These are phyloP conservation scores for Hirsutella thompsonii DNA, from an alignment of 2,329 filamentous ascomycete genomes.

Conservation along the genomic window DNA sequence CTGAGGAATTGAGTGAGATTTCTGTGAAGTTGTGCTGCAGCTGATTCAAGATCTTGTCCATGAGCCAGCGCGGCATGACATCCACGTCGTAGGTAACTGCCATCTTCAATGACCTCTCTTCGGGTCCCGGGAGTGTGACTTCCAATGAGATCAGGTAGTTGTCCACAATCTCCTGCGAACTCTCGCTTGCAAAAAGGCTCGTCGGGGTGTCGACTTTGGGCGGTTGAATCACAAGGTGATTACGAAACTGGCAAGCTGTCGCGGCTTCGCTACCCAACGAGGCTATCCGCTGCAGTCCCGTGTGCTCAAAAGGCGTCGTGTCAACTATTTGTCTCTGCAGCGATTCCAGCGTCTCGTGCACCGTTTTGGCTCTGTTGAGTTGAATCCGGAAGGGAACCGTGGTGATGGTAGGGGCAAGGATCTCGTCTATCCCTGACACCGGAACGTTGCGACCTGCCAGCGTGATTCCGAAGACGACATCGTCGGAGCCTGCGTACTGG, in stretches of 20 bases:
- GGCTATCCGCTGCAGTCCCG: conserved; percentile 11
- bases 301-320: conserved; percentile 9
- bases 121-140: neutral
- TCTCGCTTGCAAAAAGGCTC: conserved; percentile 1
- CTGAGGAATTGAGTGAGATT: neutral
- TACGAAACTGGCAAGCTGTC: conserved; percentile 13
- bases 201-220: neutral
- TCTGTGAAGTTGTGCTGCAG: conserved; percentile 1
- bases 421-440: conserved; percentile 8
- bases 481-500: conserved; percentile 27
- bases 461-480: conserved; percentile 29
- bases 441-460: conserved; percentile 23
- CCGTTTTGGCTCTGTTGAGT: conserved; percentile 12
- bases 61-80: neutral
- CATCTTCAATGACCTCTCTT: neutral
- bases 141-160: neutral
- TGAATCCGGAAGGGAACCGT: conserved; percentile 27
- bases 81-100: conserved; percentile 1
- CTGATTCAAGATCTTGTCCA: conserved; percentile 1
- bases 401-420: conserved; percentile 21
- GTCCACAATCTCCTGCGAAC: conserved; percentile 2
- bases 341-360: conserved; percentile 3
- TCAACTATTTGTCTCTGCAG: conserved; percentile 8
- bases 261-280: conserved; percentile 4
- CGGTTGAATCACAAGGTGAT: conserved; percentile 15